phyloP scores from a whole-genome alignment of 169 alveolate genomes.

The Fabrea salina region DNA sequence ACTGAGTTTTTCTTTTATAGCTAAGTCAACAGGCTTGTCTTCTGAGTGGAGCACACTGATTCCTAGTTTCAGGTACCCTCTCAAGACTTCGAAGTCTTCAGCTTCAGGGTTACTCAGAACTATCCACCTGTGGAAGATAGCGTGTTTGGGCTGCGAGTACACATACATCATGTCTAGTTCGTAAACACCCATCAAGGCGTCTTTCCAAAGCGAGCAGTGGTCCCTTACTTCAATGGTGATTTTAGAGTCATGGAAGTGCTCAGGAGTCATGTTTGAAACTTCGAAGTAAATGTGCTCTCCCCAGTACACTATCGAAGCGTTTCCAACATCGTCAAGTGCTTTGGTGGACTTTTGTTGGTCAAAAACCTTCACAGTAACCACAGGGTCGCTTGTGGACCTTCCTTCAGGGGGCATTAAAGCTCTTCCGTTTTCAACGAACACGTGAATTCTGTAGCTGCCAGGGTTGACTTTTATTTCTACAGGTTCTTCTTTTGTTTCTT shows the following conservation, averaged over 20 bases:
- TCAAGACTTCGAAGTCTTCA: constrained; percentile 51
- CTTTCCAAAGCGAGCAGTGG: constrained; percentile 33
- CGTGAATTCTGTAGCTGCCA: constrained; percentile 64
- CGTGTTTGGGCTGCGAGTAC: constrained; percentile 61
- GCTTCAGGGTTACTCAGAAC: constrained; percentile 69
- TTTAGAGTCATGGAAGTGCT: constrained; percentile 34
- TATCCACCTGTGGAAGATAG: constrained; percentile 64
- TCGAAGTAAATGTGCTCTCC: constrained; percentile 59
- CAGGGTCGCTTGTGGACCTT: constrained; percentile 46
- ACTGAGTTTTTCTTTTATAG: constrained; percentile 16
- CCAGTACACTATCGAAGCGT: constrained; percentile 32
- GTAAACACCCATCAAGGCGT: constrained; percentile 58
- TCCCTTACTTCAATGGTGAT: constrained; percentile 38
- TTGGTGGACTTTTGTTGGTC: constrained; percentile 48
- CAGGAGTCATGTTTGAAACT: constrained; percentile 18
- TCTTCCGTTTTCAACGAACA: constrained; percentile 35
- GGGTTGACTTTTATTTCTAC: constrained; percentile 35
- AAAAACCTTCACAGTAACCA: constrained; percentile 34
- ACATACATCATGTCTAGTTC: constrained; percentile 69
- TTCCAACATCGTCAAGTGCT: constrained; percentile 46
- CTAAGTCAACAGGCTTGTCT: constrained; percentile 61
- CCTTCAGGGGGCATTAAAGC: constrained; percentile 27
- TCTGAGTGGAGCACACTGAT: constrained; percentile 51
- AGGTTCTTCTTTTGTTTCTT: too few species aligned
- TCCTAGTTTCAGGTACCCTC: constrained; percentile 66